Evolutionary conservation across 305 asterid species (phyloP), one percentile per base, ranked within the genome.

Genomic region (Fraxinus velutina): DNA sequence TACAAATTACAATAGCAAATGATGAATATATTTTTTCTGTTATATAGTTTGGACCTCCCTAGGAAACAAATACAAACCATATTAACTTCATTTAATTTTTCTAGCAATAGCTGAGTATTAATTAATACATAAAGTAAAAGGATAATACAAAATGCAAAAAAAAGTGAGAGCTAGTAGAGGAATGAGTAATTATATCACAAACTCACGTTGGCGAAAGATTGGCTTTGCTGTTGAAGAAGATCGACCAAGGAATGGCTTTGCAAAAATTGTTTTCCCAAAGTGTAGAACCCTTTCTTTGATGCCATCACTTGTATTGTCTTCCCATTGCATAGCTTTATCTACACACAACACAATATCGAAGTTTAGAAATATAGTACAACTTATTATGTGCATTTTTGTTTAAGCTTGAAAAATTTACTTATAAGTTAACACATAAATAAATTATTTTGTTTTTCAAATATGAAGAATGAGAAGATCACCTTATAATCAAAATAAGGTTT

Each of bases 211-310:
- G 95, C 95, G 83, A 97, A 97, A 84, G 97, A 98, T 90, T 90
- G 99, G 84, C 99, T 97, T 84, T 93, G 97, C 88, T 95, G 99
- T 85, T 94, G 99, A 87, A 97, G 92, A 90, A 97, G 99, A 93
- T 95, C 99, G 81, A 95, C 96, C 91, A 97, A 90, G 83, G 97
- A 93, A 87, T 92, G 96, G 84, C 94, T 93, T 82, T 80, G 95
- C 81, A 93, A 37, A 84, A 86, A 85, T 76, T 94, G 98, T 83
- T 92, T 97, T 64, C 99, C 99, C 74, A 79, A 77, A 24, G 96
- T 90, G 84, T 95, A 92, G 92, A 95, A 97, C 79, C 99, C 99
- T 85, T 91, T 92, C 72, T 7, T 85, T 12, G 98, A 89, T 72
- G 99, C 96, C 89, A 92, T 91, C 83, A 95, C 97, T 80, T 91